Percentiles rank a stretch among this genome's conserved stretches.
Evolutionary conservation across 1,284 basidiomycete species (phyloP).

Genomic region (Irpex lacteus): DNA sequence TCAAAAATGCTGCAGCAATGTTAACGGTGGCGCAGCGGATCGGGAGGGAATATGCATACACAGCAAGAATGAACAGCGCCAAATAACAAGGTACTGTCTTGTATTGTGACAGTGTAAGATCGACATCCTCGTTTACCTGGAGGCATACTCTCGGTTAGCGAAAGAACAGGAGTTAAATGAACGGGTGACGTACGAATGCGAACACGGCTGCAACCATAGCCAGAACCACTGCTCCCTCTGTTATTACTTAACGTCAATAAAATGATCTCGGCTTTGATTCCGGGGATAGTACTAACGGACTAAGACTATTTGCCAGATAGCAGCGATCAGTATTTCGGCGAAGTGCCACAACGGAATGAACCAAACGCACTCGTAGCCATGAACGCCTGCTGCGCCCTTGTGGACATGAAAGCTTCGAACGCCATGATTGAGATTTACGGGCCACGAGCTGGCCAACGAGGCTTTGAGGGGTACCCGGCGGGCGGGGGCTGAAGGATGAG

Average conservation of each 20-base stretch:
- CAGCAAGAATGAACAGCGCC: conserved; percentile 76
- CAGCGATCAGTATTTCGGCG: background rate
- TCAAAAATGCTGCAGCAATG: conserved; percentile 57
- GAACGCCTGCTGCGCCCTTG: conserved; percentile 64
- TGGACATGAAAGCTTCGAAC: conserved; percentile 61
- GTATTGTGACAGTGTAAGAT: conserved; percentile 42
- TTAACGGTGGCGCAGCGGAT: conserved; percentile 5
- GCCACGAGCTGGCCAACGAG: conserved; percentile 7
- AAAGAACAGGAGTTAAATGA: conserved; percentile 1
- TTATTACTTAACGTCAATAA: background rate
- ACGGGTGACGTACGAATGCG: conserved; percentile 28
- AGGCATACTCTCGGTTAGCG: conserved; percentile 5
- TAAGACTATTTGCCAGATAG: conserved; percentile 1
- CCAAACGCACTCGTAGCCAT: conserved; percentile 55
- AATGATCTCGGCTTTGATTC: background rate
- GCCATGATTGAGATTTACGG: conserved; percentile 46
- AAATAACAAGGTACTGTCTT: conserved; percentile 84
- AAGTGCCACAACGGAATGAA: background rate
- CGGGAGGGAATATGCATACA: conserved; percentile 42
- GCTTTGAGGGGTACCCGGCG: conserved; percentile 9
- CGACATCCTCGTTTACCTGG: conserved; percentile 55
- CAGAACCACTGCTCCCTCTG: conserved; percentile 50
- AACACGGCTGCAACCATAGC: conserved; percentile 42
- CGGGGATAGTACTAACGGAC: conserved; percentile 7
- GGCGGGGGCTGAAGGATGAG: background rate